phyloP scores from a whole-genome alignment of 495 filamentous ascomycete genomes.

The Penicillium malachiteum region DNA sequence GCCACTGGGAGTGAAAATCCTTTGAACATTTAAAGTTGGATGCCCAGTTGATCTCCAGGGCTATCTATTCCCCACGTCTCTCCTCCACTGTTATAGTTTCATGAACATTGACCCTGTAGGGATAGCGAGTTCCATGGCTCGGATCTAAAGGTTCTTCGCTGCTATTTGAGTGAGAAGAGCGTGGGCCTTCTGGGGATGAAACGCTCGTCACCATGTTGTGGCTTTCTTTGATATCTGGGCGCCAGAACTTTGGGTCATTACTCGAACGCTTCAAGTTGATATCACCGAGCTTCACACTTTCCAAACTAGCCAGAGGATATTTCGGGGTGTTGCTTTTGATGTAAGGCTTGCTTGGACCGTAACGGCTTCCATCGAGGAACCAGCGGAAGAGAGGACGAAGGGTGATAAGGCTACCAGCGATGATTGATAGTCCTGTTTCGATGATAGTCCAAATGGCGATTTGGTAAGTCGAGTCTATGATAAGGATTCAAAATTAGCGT shows the following conservation, averaged over 20 bases:
- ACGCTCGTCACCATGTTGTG: slow-evolving; percentile 9
- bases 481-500: slow-evolving; percentile 1
- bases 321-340: not conserved
- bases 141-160: slow-evolving; percentile 14
- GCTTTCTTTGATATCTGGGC: slow-evolving; percentile 12
- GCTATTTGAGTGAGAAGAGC: slow-evolving; percentile 1
- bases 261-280: not conserved
- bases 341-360: not conserved
- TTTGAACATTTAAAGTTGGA: no score
- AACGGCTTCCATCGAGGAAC: slow-evolving; percentile 13
- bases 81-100: slow-evolving; percentile 1
- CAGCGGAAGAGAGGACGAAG: slow-evolving; percentile 38
- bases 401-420: slow-evolving; percentile 39
- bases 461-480: slow-evolving; percentile 27
- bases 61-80: no score
- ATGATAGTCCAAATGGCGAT: slow-evolving; percentile 37
- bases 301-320: slow-evolving; percentile 5
- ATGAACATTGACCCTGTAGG: not conserved
- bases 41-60: no score
- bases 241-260: slow-evolving; percentile 10
- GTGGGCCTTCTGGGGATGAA: not conserved
- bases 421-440: slow-evolving; percentile 37
- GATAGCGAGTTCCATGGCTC: not conserved
- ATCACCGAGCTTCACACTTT: not conserved
- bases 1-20: no score